phyloP scores from a whole-genome alignment of 2,329 filamentous ascomycete genomes.

The Fusarium cicatricum region DNA sequence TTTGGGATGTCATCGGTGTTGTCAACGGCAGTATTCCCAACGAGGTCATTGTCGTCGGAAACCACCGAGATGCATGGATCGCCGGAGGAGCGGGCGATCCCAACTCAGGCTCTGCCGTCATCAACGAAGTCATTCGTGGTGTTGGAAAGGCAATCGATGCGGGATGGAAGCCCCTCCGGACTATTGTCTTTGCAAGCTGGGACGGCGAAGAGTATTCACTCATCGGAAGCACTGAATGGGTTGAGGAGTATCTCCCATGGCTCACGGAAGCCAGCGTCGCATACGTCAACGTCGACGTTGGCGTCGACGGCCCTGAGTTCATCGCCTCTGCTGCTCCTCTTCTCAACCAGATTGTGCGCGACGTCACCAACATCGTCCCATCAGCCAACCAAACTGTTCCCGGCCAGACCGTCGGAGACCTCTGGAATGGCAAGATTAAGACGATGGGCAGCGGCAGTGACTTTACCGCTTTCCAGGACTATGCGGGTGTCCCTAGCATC shows the following conservation, averaged over 20 bases:
- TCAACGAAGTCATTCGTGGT: constrained; percentile 80
- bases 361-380: constrained; percentile 68
- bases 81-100: constrained; percentile 85
- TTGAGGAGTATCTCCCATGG: constrained; percentile 89
- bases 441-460: constrained; percentile 79
- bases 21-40: constrained; percentile 88
- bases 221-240: constrained; percentile 90
- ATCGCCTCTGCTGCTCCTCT: constrained; percentile 74
- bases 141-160: constrained; percentile 75
- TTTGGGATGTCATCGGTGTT: constrained; percentile 92
- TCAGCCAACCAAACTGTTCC: constrained; percentile 80
- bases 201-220: constrained; percentile 88
- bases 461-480: constrained; percentile 79
- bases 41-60: constrained; percentile 90
- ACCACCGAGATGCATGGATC: constrained; percentile 91
- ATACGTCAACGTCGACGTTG: constrained; percentile 87
- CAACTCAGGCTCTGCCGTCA: constrained; percentile 80
- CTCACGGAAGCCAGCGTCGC: constrained; percentile 76
- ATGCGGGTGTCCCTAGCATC: constrained; percentile 70
- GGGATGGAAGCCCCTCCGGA: constrained; percentile 72
- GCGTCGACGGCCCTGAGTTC: constrained; percentile 71
- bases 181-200: constrained; percentile 89
- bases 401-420: constrained; percentile 74
- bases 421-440: constrained; percentile 68
- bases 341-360: constrained; percentile 75